phyloP scores from a whole-genome alignment of 352 stramenopile genomes.

The Phytophthora meadii region DNA sequence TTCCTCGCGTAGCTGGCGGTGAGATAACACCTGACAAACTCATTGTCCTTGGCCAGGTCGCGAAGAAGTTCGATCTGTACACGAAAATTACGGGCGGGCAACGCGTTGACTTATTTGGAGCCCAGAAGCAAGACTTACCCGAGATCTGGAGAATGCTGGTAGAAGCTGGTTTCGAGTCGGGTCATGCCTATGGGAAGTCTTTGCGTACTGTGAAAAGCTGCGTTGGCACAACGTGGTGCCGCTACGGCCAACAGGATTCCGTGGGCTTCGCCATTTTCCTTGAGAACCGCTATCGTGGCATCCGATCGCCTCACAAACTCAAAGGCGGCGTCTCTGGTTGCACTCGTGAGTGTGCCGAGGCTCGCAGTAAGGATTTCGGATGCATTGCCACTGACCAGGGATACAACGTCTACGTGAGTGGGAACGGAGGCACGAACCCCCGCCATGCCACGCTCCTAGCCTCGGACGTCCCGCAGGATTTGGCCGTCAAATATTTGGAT shows the following conservation, averaged over 20 bases:
- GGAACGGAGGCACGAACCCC: slow-evolving; percentile 88
- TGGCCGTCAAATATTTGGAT: slow-evolving; percentile 89
- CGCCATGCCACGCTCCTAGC: slow-evolving; percentile 78
- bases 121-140: slow-evolving; percentile 91
- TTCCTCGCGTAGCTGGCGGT: slow-evolving; percentile 90
- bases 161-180: slow-evolving; percentile 90
- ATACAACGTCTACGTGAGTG: slow-evolving; percentile 93
- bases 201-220: slow-evolving; percentile 94
- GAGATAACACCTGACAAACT: slow-evolving; percentile 93
- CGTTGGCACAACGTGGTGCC: slow-evolving; percentile 93
- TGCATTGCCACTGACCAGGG: slow-evolving; percentile 93
- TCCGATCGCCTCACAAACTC: slow-evolving; percentile 94
- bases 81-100: slow-evolving; percentile 95
- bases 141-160: slow-evolving; percentile 94
- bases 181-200: slow-evolving; percentile 94
- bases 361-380: slow-evolving; percentile 93
- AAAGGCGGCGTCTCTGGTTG: slow-evolving; percentile 92
- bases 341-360: slow-evolving; percentile 92
- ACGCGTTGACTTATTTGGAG: slow-evolving; percentile 93
- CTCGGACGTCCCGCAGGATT: slow-evolving; percentile 55
- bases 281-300: slow-evolving; percentile 93
- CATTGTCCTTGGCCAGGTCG: slow-evolving; percentile 88
- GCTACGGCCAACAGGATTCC: slow-evolving; percentile 91
- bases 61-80: slow-evolving; percentile 92
- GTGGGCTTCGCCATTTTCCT: slow-evolving; percentile 92